Evolutionary conservation across 2,329 filamentous ascomycete species (phyloP).

Genomic region (Cladosporium austrohemisphaericum): DNA sequence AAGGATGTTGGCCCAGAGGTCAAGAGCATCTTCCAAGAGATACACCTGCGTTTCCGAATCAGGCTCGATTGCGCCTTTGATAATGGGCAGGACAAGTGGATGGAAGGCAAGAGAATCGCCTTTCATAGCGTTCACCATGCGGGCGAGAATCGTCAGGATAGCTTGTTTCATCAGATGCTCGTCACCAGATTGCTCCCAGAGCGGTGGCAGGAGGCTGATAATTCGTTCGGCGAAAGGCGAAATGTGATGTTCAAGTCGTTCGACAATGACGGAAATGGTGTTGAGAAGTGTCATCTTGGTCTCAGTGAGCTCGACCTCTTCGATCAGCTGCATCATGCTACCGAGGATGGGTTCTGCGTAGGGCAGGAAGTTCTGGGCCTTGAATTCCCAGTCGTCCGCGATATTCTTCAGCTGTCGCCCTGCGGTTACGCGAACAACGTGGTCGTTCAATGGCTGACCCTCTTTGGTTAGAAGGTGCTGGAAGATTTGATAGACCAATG

Average conservation of each 20-base stretch:
- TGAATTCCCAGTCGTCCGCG: conserved; percentile 81
- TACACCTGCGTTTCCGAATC: conserved; percentile 72
- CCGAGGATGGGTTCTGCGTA: conserved; percentile 71
- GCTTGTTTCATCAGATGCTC: conserved; percentile 93
- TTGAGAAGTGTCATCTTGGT: conserved; percentile 87
- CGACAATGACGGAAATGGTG: conserved; percentile 76
- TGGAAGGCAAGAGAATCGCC: conserved; percentile 75
- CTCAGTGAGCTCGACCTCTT: conserved; percentile 75
- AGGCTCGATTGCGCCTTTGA: conserved; percentile 73
- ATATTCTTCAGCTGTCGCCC: conserved; percentile 78
- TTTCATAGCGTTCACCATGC: conserved; percentile 82
- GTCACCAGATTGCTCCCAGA: conserved; percentile 83
- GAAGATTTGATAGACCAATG: conserved; percentile 82
- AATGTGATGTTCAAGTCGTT: conserved; percentile 72
- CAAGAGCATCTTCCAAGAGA: conserved; percentile 85
- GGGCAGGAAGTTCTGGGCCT: conserved; percentile 67
- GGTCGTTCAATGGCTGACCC: conserved; percentile 72
- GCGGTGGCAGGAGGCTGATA: conserved; percentile 69
- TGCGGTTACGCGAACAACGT: conserved; percentile 87
- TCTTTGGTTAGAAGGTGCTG: conserved; percentile 75
- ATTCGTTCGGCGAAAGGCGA: conserved; percentile 71
- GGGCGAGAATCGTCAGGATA: conserved; percentile 78
- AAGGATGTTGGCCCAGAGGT: conserved; percentile 79
- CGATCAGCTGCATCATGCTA: conserved; percentile 71
- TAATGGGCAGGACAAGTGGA: conserved; percentile 72